Evolutionary conservation across 495 filamentous ascomycete species (phyloP).

Genomic region (Thermochaetoides thermophila): DNA sequence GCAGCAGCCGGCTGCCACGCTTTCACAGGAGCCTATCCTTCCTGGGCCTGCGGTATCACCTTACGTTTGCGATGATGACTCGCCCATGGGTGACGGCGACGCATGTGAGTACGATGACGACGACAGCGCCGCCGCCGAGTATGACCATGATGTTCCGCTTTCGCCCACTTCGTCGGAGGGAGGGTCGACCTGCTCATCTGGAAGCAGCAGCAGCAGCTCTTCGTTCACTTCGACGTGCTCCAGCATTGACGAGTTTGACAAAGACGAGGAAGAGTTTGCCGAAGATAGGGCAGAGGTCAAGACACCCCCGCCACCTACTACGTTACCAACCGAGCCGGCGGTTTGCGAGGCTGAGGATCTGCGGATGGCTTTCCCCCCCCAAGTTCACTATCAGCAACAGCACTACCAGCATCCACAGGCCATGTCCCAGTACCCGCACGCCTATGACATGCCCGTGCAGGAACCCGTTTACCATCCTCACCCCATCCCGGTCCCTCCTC

Average conservation of each 20-base stretch:
- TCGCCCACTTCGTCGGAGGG: slow-evolving; percentile 29
- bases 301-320: slow-evolving; percentile 23
- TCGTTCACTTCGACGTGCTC: slow-evolving; percentile 31
- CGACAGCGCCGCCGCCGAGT: slow-evolving; percentile 5
- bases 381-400: slow-evolving; percentile 28
- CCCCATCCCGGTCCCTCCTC: slow-evolving; percentile 13
- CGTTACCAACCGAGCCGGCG: slow-evolving; percentile 10
- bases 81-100: slow-evolving; percentile 21
- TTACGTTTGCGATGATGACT: slow-evolving; percentile 33
- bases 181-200: slow-evolving; percentile 32
- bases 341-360: slow-evolving; percentile 29
- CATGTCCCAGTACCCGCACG: not conserved
- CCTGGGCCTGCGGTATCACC: no score
- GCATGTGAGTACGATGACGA: slow-evolving; percentile 8
- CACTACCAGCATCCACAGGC: slow-evolving; percentile 7
- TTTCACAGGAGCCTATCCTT: slow-evolving; percentile 24
- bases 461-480: slow-evolving; percentile 7
- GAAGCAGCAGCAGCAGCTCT: no score
- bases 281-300: slow-evolving; percentile 27
- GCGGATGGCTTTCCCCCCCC: slow-evolving; percentile 15
- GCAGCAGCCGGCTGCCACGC: slow-evolving; percentile 21
- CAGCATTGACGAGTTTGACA: slow-evolving; percentile 30
- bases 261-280: slow-evolving; percentile 10
- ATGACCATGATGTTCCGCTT: slow-evolving; percentile 22
- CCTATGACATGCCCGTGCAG: not conserved